Conservation (phyloP, 129 eudicot genomes). For the Artemisia argyi region DNA sequence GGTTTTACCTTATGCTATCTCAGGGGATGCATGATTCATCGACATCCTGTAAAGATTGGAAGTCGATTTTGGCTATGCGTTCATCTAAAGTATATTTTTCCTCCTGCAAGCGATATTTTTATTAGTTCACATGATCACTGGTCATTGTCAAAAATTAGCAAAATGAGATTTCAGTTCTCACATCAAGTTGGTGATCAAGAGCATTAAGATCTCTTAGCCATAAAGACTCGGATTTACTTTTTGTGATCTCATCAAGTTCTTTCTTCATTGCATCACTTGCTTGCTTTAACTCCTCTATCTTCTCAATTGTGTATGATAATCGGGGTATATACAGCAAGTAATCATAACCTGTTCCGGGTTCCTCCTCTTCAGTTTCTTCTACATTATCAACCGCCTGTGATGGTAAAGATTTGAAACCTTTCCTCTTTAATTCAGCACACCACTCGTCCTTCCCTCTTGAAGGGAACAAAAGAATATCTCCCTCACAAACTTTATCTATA, state of each 20-base stretch:
- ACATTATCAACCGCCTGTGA: background rate
- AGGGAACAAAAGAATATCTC: conserved; percentile 62
- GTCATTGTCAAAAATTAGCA: background rate
- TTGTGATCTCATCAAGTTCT: conserved; percentile 56
- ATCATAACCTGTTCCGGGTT: conserved; percentile 61
- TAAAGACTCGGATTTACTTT: conserved; percentile 46
- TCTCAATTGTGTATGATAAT: conserved; percentile 68
- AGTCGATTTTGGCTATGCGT: conserved; percentile 60
- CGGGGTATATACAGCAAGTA: conserved; percentile 79
- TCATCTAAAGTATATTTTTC: conserved; percentile 51
- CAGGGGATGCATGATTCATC: no score
- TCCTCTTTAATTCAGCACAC: conserved; percentile 60
- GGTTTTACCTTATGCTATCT: conserved; percentile 61
- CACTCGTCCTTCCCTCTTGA: conserved; percentile 62
- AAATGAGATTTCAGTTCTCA: conserved; percentile 16
- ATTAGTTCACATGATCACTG: background rate
- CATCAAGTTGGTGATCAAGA: conserved; percentile 67
- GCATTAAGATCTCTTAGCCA: conserved; percentile 86
- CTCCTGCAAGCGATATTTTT: conserved; percentile 25
- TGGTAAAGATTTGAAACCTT: conserved; percentile 60
- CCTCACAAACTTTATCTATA: conserved; percentile 71
- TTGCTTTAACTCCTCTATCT: conserved; percentile 51
- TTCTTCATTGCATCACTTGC: conserved; percentile 54
- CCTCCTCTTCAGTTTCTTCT: conserved; percentile 25
- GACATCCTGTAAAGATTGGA: background rate